Conservation (phyloP, 805 yeast species). For the Alloascoidea africana region DNA sequence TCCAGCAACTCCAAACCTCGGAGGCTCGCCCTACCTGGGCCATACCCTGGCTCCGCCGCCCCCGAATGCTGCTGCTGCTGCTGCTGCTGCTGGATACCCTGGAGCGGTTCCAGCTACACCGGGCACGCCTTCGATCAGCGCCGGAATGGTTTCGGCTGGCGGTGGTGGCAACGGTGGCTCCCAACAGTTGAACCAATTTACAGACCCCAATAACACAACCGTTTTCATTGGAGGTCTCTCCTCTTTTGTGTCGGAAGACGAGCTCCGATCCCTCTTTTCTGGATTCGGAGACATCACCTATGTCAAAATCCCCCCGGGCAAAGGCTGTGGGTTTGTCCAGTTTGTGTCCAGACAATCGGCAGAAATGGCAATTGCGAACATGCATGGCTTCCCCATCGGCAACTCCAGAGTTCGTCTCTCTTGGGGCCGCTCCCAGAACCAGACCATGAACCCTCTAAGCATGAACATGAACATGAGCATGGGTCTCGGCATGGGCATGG, state of each 20-base stretch:
- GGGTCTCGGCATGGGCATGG: no score
- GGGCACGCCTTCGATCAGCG: no score
- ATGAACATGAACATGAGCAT: no score
- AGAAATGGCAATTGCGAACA: slow-evolving; percentile 67
- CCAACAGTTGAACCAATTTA: slow-evolving; percentile 22
- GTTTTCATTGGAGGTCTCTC: slow-evolving; percentile 57
- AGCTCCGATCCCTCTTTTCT: slow-evolving; percentile 41
- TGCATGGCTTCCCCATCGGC: slow-evolving; percentile 86
- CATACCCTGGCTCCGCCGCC: no score
- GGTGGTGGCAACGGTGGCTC: no score
- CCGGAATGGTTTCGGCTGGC: no score
- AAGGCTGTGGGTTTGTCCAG: slow-evolving; percentile 82
- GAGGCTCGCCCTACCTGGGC: no score
- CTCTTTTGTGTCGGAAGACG: slow-evolving; percentile 39
- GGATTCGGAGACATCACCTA: slow-evolving; percentile 65
- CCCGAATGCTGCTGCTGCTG: no score
- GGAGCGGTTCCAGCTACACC: no score
- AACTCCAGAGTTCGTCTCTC: slow-evolving; percentile 70
- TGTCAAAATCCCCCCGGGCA: slow-evolving; percentile 67
- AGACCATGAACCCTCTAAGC: slow-evolving; percentile 18
- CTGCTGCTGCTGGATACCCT: no score
- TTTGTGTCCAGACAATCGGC: slow-evolving; percentile 67
- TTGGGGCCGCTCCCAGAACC: slow-evolving; percentile 82
- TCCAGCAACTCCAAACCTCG: no score
- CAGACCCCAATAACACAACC: slow-evolving; percentile 75